phyloP scores from a whole-genome alignment of 2,329 filamentous ascomycete genomes.

The Aureobasidium pullulans region DNA sequence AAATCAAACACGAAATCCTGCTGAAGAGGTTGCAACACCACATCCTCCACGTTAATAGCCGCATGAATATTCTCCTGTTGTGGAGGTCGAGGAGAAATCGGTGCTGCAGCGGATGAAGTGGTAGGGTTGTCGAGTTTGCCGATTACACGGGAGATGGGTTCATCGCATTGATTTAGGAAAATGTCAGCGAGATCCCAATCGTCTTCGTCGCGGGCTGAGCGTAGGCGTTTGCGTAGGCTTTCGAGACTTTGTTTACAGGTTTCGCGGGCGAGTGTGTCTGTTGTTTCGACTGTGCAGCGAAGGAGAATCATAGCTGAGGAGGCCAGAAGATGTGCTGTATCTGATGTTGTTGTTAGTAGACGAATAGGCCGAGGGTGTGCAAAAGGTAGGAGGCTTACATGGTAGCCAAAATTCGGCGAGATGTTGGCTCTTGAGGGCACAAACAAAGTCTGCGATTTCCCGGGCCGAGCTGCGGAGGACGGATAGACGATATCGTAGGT shows the following conservation, averaged over 20 bases:
- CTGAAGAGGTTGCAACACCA: not conserved
- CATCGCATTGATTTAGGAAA: slow-evolving; percentile 13
- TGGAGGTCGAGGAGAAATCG: not conserved
- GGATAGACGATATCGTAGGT: not conserved
- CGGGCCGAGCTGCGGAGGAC: not conserved
- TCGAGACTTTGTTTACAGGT: slow-evolving; percentile 1
- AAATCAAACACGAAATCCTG: not conserved
- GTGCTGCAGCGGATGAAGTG: not conserved
- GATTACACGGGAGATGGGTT: slow-evolving; percentile 6
- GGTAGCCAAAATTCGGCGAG: slow-evolving; percentile 9
- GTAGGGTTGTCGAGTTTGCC: not conserved
- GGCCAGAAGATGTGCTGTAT: slow-evolving; percentile 5
- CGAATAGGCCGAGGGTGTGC: not conserved
- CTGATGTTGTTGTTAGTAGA: not conserved
- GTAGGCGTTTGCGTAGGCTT: not conserved
- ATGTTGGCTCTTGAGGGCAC: slow-evolving; percentile 1
- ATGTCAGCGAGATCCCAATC: slow-evolving; percentile 8
- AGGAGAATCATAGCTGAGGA: slow-evolving; percentile 8
- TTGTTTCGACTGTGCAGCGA: slow-evolving; percentile 7
- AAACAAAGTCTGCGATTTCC: slow-evolving; percentile 11
- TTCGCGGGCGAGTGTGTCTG: not conserved
- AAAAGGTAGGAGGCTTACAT: not conserved
- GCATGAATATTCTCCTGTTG: not conserved
- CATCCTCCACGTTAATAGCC: not conserved
- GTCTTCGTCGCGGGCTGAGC: slow-evolving; percentile 1